Percentiles rank a stretch among this genome's conserved stretches.
Conservation (phyloP, 208 protist species). For the Herpetomonas muscarum region DNA sequence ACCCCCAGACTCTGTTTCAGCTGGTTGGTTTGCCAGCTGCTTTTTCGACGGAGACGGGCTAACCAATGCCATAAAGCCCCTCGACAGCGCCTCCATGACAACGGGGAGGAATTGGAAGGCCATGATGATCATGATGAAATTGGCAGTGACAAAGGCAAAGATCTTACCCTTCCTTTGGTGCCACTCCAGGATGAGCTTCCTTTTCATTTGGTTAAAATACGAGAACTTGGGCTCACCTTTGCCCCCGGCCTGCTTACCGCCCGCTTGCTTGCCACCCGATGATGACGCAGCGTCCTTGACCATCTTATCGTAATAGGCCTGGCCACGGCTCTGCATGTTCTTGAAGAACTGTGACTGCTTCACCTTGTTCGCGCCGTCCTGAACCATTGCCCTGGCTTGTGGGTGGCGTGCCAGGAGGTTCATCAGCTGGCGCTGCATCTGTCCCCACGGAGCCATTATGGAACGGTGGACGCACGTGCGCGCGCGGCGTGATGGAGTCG, state of each 20-base stretch:
- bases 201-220: slow-evolving; percentile 17
- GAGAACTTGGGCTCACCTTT: slow-evolving; percentile 1
- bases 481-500: too few relatives aligned
- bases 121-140: slow-evolving; percentile 66
- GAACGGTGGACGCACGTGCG: too few relatives aligned
- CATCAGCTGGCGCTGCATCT: slow-evolving; percentile 32
- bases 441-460: slow-evolving; percentile 30
- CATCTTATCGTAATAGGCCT: not conserved
- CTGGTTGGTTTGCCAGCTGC: not conserved
- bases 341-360: not conserved
- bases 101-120: slow-evolving; percentile 43
- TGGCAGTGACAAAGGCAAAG: slow-evolving; percentile 54
- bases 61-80: slow-evolving; percentile 17
- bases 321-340: not conserved
- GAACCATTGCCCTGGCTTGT: slow-evolving; percentile 23
- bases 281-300: not conserved
- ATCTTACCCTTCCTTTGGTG: slow-evolving; percentile 18
- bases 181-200: slow-evolving; percentile 12
- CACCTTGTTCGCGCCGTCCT: slow-evolving; percentile 20
- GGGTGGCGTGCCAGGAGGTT: slow-evolving; percentile 30
- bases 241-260: not conserved
- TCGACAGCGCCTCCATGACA: slow-evolving; percentile 26
- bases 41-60: not conserved
- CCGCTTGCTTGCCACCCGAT: not conserved
- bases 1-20: not conserved